These are phyloP conservation scores for Bruguiera gymnorhiza DNA, from an alignment of 345 rosid species.

Conservation along the genomic window DNA sequence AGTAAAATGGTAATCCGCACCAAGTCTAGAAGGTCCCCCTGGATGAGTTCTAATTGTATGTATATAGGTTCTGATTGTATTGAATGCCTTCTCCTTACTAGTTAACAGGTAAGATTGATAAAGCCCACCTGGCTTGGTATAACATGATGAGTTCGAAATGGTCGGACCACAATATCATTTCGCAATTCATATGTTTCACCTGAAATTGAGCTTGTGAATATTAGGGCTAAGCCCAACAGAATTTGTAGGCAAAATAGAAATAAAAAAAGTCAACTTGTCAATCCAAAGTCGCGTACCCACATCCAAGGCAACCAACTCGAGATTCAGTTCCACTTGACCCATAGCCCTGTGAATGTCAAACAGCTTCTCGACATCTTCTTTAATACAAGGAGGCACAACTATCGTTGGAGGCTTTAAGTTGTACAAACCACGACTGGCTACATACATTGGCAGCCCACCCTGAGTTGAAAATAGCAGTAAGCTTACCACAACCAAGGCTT, in stretches of 20 bases:
- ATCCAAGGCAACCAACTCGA: conserved; percentile 69
- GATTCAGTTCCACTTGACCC: conserved; percentile 85
- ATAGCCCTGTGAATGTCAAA: conserved; percentile 69
- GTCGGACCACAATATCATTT: conserved; percentile 77
- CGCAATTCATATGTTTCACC: conserved; percentile 92
- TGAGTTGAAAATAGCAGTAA: conserved; percentile 19
- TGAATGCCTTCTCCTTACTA: neutral
- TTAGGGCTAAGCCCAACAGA: neutral
- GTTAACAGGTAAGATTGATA: neutral
- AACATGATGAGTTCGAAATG: conserved; percentile 83
- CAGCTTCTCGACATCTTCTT: conserved; percentile 81
- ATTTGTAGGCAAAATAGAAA: neutral
- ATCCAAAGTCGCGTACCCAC: conserved; percentile 48
- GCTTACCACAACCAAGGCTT: neutral
- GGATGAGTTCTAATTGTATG: neutral
- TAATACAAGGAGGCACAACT: conserved; percentile 76
- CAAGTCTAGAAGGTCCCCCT: too few relatives aligned
- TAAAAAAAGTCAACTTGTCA: conserved; percentile 6
- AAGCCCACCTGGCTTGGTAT: conserved; percentile 80
- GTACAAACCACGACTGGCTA: conserved; percentile 83
- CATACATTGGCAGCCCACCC: conserved; percentile 94
- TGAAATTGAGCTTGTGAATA: conserved; percentile 30
- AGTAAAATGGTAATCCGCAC: too few relatives aligned
- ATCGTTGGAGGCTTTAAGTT: conserved; percentile 86
- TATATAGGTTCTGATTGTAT: neutral